Conservation (phyloP, 768 basidiomycete genomes). For the Boletus vinaceobasis region DNA sequence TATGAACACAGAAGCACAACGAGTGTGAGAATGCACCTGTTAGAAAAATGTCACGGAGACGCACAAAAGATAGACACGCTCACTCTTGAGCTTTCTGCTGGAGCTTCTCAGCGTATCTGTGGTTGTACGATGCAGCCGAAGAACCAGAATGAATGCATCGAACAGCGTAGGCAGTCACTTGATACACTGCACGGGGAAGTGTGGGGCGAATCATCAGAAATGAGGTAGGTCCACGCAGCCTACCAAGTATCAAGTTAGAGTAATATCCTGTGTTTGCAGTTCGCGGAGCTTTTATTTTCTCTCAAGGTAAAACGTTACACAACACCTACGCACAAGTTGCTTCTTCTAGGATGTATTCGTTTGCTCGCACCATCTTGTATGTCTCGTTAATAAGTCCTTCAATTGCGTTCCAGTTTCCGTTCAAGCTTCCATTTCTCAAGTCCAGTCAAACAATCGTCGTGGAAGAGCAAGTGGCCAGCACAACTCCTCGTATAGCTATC, state of each 20-base stretch:
- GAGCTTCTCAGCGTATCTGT: slow-evolving; percentile 70
- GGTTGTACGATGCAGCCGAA: slow-evolving; percentile 27
- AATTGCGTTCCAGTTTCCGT: slow-evolving; percentile 46
- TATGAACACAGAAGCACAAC: slow-evolving; percentile 2
- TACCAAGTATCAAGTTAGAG: too few species aligned
- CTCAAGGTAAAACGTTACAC: not conserved
- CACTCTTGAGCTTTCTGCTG: slow-evolving; percentile 62
- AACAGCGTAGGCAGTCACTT: not conserved
- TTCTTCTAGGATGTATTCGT: slow-evolving; percentile 13
- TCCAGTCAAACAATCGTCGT: slow-evolving; percentile 23
- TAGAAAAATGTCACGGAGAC: slow-evolving; percentile 12
- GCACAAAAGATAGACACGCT: slow-evolving; percentile 27
- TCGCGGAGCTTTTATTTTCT: not conserved
- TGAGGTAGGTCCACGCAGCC: too few species aligned
- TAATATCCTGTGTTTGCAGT: not conserved
- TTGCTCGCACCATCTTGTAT: slow-evolving; percentile 14
- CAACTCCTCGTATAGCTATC: slow-evolving; percentile 66
- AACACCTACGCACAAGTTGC: not conserved
- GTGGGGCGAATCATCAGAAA: slow-evolving; percentile 1
- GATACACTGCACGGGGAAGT: not conserved
- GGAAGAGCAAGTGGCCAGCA: slow-evolving; percentile 19
- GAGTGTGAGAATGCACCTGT: slow-evolving; percentile 14
- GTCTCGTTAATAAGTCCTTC: slow-evolving; percentile 22
- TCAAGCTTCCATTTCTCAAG: slow-evolving; percentile 55
- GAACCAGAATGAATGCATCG: slow-evolving; percentile 16